Evolutionary conservation across 352 stramenopile species (phyloP).

Genomic region (Peronospora belbahrii): DNA sequence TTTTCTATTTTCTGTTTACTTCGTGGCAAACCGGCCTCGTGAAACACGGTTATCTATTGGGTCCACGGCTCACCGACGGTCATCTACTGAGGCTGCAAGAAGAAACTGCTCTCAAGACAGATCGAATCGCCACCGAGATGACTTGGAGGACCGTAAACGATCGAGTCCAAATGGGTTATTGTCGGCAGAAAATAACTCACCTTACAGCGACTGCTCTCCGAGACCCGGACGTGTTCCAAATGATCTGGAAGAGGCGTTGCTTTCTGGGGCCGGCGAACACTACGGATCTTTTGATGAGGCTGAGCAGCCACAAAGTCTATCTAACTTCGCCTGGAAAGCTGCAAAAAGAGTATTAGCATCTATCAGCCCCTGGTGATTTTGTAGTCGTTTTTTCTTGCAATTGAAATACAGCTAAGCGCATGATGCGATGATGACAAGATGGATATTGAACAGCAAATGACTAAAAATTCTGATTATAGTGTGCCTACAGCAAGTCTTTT

Average conservation of each 20-base stretch:
- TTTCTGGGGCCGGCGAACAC: constrained; percentile 58
- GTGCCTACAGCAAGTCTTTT: constrained; percentile 63
- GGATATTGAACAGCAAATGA: background rate
- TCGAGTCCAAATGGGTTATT: constrained; percentile 18
- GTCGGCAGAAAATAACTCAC: constrained; percentile 21
- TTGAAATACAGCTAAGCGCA: background rate
- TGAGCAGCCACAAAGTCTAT: constrained; percentile 12
- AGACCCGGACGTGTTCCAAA: constrained; percentile 17
- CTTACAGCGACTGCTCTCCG: constrained; percentile 30
- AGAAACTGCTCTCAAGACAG: constrained; percentile 20
- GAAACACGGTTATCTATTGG: constrained; percentile 20
- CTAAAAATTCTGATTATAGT: constrained; percentile 2
- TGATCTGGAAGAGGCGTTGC: constrained; percentile 67
- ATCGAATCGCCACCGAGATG: constrained; percentile 12
- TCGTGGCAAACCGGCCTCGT: constrained; percentile 75
- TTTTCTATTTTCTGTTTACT: constrained; percentile 84
- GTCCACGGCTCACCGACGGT: constrained; percentile 13
- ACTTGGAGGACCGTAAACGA: constrained; percentile 14
- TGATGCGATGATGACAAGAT: too few relatives aligned
- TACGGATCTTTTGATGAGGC: constrained; percentile 60
- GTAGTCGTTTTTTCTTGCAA: background rate
- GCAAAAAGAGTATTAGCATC: constrained; percentile 47
- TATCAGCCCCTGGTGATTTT: constrained; percentile 67
- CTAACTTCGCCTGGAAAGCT: constrained; percentile 34
- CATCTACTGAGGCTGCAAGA: constrained; percentile 7